phyloP scores from a whole-genome alignment of 345 rosid genomes.

The Rhizophora mangle region DNA sequence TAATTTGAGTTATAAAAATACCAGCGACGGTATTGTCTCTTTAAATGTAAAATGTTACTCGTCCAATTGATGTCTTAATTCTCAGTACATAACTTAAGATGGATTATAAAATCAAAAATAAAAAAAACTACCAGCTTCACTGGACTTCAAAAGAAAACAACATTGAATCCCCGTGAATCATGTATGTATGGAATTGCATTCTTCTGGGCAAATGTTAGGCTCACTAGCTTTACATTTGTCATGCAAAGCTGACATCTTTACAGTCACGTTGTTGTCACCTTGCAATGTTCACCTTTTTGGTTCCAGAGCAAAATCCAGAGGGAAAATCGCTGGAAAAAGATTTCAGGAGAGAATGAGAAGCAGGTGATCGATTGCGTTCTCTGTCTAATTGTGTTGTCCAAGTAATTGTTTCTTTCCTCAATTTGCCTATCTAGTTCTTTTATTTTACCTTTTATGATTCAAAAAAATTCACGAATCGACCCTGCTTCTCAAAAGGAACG shows the following conservation, averaged over 20 bases:
- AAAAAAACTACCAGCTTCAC: neutral
- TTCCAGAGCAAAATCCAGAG: neutral
- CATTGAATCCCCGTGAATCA: neutral
- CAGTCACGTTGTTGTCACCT: slow-evolving; percentile 4
- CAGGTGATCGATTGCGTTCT: neutral
- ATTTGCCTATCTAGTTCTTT: no score
- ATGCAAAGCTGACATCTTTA: slow-evolving; percentile 16
- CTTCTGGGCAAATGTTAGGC: slow-evolving; percentile 19
- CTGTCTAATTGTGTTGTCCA: no score
- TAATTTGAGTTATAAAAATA: no score
- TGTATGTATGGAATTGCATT: slow-evolving; percentile 3
- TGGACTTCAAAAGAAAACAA: slow-evolving; percentile 10
- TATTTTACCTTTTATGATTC: no score
- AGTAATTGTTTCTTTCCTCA: no score
- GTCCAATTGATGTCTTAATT: no score
- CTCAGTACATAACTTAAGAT: no score
- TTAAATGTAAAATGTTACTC: no score
- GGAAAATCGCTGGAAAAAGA: slow-evolving; percentile 11
- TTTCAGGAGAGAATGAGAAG: slow-evolving; percentile 7
- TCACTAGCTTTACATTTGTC: slow-evolving; percentile 8
- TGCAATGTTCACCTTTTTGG: slow-evolving; percentile 29
- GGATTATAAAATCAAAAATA: no score
- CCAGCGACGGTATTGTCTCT: no score
- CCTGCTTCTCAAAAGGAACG: no score
- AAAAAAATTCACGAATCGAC: no score